phyloP scores from a whole-genome alignment of 352 stramenopile genomes.

The Phytophthora tubulina region DNA sequence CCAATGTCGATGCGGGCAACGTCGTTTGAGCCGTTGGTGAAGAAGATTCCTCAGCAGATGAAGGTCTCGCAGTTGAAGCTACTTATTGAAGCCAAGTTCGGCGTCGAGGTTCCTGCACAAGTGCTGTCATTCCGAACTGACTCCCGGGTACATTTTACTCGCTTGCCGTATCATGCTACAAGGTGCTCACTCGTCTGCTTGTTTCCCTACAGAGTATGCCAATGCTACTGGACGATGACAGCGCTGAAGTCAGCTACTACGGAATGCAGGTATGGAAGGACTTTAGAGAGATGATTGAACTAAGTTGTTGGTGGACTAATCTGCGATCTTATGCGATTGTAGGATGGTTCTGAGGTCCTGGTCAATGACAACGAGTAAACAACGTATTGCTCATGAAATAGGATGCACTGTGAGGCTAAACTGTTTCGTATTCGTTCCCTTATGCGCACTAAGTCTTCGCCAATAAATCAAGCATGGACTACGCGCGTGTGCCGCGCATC shows the following conservation, averaged over 20 bases:
- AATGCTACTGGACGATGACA: constrained; percentile 74
- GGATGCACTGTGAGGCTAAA: background rate
- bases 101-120: constrained; percentile 57
- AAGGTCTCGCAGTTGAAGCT: constrained; percentile 80
- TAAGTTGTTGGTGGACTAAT: background rate
- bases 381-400: background rate
- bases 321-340: background rate
- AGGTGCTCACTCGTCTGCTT: background rate
- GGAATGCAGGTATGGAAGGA: constrained; percentile 63
- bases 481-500: no score
- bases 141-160: constrained; percentile 50
- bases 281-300: no score
- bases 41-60: constrained; percentile 82
- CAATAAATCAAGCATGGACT: background rate
- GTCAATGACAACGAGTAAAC: constrained; percentile 62
- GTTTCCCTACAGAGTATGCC: constrained; percentile 66
- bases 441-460: background rate
- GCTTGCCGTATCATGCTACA: background rate
- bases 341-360: constrained; percentile 77
- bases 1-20: constrained; percentile 80
- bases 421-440: background rate
- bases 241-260: constrained; percentile 74
- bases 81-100: constrained; percentile 80
- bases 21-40: constrained; percentile 64
- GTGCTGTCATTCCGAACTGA: constrained; percentile 69